A percentile compares a stretch with the other conserved stretches of the same genome.
Evolutionary conservation across 2,329 filamentous ascomycete genomes (phyloP).

Genomic region (Arthrobotrys pseudoclavata): DNA sequence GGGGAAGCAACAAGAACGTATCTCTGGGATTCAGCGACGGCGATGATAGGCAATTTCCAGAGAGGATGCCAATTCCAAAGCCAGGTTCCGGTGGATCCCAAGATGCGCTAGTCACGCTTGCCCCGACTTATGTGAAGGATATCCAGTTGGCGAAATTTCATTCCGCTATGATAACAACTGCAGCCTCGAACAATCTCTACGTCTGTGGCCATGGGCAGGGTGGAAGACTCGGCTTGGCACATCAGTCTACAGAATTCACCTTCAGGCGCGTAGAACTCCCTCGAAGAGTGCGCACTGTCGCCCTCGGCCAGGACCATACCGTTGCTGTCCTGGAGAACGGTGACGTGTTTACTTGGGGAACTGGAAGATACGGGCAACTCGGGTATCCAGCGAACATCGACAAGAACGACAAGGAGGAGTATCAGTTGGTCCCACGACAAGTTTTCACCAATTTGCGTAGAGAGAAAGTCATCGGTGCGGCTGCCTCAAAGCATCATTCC

Average conservation of each 20-base stretch:
- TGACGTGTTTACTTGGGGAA: conserved; percentile 96
- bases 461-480: conserved; percentile 82
- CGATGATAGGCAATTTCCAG: conserved; percentile 92
- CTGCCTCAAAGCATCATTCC: conserved; percentile 91
- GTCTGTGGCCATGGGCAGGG: conserved; percentile 92
- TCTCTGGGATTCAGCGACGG: conserved; percentile 95
- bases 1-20: conserved; percentile 96
- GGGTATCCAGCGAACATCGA: conserved; percentile 79
- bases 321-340: conserved; percentile 86
- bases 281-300: conserved; percentile 77
- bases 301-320: conserved; percentile 91
- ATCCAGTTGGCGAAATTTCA: conserved; percentile 84
- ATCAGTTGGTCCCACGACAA: conserved; percentile 84
- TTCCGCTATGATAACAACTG: conserved; percentile 86
- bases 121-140: conserved; percentile 43
- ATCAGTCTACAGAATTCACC: conserved; percentile 85
- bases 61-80: conserved; percentile 81
- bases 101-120: conserved; percentile 31
- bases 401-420: conserved; percentile 82
- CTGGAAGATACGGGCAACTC: conserved; percentile 85
- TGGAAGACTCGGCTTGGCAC: conserved; percentile 87
- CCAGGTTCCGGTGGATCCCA: conserved; percentile 70
- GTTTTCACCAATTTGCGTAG: conserved; percentile 93
- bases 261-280: conserved; percentile 81
- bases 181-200: conserved; percentile 90